Conservation (phyloP, 2,329 filamentous ascomycete species). For the Diaporthe capsici region DNA sequence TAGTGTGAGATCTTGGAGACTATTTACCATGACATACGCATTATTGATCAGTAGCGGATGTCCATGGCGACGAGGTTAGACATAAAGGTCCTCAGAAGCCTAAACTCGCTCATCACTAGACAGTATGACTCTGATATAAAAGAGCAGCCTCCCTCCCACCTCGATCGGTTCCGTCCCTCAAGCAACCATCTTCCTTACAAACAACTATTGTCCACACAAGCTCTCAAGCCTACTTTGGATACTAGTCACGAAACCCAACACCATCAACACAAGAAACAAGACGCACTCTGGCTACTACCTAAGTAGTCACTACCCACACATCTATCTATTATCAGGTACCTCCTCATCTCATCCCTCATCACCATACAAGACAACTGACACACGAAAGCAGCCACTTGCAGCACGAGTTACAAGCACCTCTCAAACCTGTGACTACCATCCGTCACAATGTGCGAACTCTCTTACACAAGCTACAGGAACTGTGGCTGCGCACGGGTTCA, state of each 20-base stretch:
- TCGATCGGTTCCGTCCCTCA: not conserved
- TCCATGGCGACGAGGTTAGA: not conserved
- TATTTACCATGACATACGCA: not conserved
- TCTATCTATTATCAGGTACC: not conserved
- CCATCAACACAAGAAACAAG: not conserved
- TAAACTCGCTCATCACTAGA: not conserved
- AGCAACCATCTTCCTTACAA: not conserved
- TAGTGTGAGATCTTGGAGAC: not conserved
- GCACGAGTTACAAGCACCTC: not conserved
- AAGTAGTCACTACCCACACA: not conserved
- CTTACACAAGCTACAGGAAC: not conserved
- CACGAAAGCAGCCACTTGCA: not conserved
- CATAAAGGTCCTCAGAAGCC: not conserved
- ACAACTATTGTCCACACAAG: not conserved
- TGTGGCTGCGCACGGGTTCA: not conserved
- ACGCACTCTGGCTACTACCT: not conserved
- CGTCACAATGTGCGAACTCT: not conserved
- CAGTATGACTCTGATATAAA: not conserved
- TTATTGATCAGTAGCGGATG: not conserved
- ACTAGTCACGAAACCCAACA: not conserved
- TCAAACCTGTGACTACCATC: not conserved
- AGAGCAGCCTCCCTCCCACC: not conserved
- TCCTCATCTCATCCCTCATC: not conserved
- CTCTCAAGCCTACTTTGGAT: not conserved
- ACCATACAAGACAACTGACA: not conserved